Base-by-base conservation (phyloP, 2,329 filamentous ascomycete genomes). In the Nannizzia gypsea region DNA sequence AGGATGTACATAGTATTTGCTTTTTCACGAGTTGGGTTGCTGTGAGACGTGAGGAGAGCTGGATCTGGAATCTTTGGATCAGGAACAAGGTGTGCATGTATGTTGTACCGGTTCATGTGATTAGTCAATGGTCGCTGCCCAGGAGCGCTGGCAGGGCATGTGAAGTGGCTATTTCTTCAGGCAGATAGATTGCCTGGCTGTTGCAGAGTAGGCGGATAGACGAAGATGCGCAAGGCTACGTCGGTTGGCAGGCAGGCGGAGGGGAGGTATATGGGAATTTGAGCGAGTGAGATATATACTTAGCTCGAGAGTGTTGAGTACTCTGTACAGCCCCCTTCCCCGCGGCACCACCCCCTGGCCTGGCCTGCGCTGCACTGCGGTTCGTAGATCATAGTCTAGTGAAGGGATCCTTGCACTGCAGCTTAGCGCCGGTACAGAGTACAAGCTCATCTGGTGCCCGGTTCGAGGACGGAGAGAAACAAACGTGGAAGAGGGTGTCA, bases 51-150 rank as follows among this genome's bases (percentile, higher is more conserved):
- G 48, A 54, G 24, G 20, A 34, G 31, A 13, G 9, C 28, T 34
- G 48, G 48, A 31, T 54, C 26, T 34, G 48, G 48, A 48, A 17
- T 48, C 44, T 24, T n/a, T 54, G 48, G 48, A 54, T 54, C 48
- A 54, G 48, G 48, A 54, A 54, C 48, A 48, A 48, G 44, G 48
- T 54, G 26, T 54, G 20, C 22, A 52, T 22, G n/a, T 22, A 48
- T 22, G 26, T 48, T 48, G 22, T 48, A 20, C 15, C 2, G 26
- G 15, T 34, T 26, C 26, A 54, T 54, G 48, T 54, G 48, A 54
- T 54, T 54, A 54, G 48, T 54, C 48, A 54, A 54, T 54, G 48
- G 48, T 54, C 26, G 26, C n/a, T 31, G 1, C 15, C 8, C 28
- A n/a, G 9, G 5, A n/a, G 5, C 6, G 9, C 4, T 34, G 31